A percentile compares a stretch with the other conserved stretches of the same genome.
These are phyloP conservation scores for Clathrus columnatus DNA, from an alignment of 768 basidiomycete species.

Conservation along the genomic window DNA sequence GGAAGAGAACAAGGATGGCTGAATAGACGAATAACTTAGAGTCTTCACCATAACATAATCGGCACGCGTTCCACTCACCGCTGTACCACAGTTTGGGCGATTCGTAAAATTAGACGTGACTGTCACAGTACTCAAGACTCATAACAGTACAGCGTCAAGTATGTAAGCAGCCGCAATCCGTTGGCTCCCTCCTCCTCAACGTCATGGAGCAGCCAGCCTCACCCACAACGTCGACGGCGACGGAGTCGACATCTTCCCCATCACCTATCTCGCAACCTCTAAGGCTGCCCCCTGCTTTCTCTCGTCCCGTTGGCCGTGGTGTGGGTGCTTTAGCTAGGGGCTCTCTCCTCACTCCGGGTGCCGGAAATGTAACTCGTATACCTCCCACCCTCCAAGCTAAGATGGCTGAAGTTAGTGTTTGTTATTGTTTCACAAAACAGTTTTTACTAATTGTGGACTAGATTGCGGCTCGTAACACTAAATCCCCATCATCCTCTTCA, in stretches of 20 bases:
- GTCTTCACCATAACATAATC: background rate
- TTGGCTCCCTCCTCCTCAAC: constrained; percentile 4
- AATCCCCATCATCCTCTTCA: constrained; percentile 11
- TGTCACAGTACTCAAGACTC: constrained; percentile 1
- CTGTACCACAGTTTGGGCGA: constrained; percentile 6
- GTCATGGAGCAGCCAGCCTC: constrained; percentile 8
- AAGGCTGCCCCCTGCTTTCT: background rate
- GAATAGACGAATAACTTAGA: constrained; percentile 2
- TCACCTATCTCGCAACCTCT: background rate
- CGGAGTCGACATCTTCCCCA: background rate
- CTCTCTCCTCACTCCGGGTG: constrained; percentile 36
- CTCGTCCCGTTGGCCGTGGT: constrained; percentile 1
- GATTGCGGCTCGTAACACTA: constrained; percentile 15
- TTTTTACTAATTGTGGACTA: constrained; percentile 14
- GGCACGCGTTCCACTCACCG: constrained; percentile 5
- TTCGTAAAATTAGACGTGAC: background rate
- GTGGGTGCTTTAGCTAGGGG: constrained; percentile 14
- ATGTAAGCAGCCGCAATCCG: constrained; percentile 1
- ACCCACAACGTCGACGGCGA: background rate
- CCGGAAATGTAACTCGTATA: constrained; percentile 52
- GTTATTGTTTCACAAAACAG: constrained; percentile 16
- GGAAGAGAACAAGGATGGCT: constrained; percentile 20
- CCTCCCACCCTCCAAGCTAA: constrained; percentile 88
- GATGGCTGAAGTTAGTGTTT: constrained; percentile 71
- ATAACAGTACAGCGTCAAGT: background rate